Conservation (phyloP, 1,284 basidiomycete genomes). For the Cutaneotrichosporon mucoides region DNA sequence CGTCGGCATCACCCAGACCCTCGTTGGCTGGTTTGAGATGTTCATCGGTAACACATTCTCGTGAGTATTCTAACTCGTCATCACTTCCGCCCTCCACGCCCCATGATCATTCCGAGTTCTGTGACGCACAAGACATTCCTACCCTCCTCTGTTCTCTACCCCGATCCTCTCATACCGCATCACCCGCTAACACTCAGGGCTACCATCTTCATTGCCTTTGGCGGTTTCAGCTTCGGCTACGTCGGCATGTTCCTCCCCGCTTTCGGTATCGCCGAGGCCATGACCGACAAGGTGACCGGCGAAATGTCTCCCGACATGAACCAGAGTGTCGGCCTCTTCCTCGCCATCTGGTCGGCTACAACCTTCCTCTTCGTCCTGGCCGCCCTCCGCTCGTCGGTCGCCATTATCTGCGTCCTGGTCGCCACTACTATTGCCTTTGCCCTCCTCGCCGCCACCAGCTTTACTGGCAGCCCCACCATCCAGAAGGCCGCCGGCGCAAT, state of each 20-base stretch:
- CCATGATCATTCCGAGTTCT: no score
- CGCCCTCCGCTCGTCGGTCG: constrained; percentile 20
- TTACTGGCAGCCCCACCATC: neutral
- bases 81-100: neutral
- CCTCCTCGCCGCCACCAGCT: constrained; percentile 5
- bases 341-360: constrained; percentile 16
- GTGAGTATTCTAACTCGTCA: neutral
- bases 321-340: constrained; percentile 13
- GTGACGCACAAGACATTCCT: no score
- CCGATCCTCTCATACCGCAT: no score
- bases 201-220: constrained; percentile 18
- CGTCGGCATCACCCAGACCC: constrained; percentile 19
- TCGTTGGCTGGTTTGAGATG: constrained; percentile 23
- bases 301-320: constrained; percentile 20
- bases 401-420: constrained; percentile 16
- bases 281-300: constrained; percentile 11
- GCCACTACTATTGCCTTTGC: constrained; percentile 9
- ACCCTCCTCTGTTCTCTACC: neutral
- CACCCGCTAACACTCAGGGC: constrained; percentile 1
- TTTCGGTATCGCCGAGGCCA: constrained; percentile 11
- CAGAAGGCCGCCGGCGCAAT: constrained; percentile 10
- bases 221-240: constrained; percentile 19
- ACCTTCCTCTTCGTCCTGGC: constrained; percentile 16
- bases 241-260: constrained; percentile 10
- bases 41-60: constrained; percentile 24